Evolutionary conservation across 2,329 filamentous ascomycete genomes (phyloP), one percentile per base, ranked within the genome.

Genomic region (Dactylonectria estremocensis): DNA sequence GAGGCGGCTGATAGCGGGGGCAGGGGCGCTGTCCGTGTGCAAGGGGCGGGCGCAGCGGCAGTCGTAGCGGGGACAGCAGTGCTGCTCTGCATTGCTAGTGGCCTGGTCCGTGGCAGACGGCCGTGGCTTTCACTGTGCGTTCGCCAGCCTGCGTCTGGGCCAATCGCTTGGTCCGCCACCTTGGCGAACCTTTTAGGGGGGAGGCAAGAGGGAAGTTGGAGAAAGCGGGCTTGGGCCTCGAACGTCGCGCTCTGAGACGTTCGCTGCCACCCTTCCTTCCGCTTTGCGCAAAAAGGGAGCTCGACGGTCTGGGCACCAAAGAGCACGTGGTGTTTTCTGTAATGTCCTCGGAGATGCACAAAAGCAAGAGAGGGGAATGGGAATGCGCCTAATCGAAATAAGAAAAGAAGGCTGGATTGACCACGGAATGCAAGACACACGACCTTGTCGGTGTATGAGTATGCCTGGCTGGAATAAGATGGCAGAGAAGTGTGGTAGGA

Each of bases 41-140:
- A 69, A 52, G 72, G 70, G 68, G 71, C 49, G 20, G 56, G 53
- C 46, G 53, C 61, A 56, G 70, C 57, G 68, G 72, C 64, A 66
- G n/a, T n/a, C n/a, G n/a, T n/a, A n/a, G 70, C 66, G 65, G 69
- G 61, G 24, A 28, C 24, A 28, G 24, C 24, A 7, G 24, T 4
- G 4, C 24, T 28, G 68, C 72, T 74, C 53, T 74, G 72, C 72
- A 74, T 74, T 7, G 24, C 24, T 74, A 74, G 72, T 33, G 63
- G 49, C 49, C 49, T 52, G 46, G 20, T 58, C 37, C 53, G 59
- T 37, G 52, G 59, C 48, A 37, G 50, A 11, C 10, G 37, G 37
- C 37, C 37, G 13, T 16, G 2, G 37, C 14, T 40, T 16, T 40
- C 58, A 61, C 54, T 49, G 56, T 59, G 69, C 57, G 53, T 60